Evolutionary conservation across 2,329 filamentous ascomycete genomes (phyloP).

Genomic region (Plectosphaerella plurivora): DNA sequence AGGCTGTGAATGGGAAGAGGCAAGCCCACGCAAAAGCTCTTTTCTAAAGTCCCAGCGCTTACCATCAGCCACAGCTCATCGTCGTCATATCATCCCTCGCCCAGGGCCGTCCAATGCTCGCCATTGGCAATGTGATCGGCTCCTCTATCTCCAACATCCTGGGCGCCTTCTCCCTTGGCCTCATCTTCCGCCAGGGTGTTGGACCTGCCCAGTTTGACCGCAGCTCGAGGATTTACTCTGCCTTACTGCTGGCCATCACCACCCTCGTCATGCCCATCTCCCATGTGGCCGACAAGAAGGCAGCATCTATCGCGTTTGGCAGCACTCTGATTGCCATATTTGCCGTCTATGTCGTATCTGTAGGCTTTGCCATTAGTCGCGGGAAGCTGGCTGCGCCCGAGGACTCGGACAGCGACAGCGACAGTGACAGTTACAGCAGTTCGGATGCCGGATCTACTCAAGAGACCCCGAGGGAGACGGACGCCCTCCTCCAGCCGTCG

Average conservation of each 20-base stretch:
- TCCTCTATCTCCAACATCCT: slow-evolving; percentile 51
- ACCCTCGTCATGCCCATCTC: slow-evolving; percentile 28
- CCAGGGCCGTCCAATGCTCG: slow-evolving; percentile 8
- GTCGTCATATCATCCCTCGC: background rate
- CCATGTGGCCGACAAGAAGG: slow-evolving; percentile 14
- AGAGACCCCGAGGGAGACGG: background rate
- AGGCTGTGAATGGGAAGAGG: slow-evolving; percentile 53
- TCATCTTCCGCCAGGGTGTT: slow-evolving; percentile 32
- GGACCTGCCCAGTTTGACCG: slow-evolving; percentile 31
- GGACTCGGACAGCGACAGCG: slow-evolving; percentile 25
- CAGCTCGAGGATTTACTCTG: slow-evolving; percentile 43
- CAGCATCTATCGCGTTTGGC: slow-evolving; percentile 16
- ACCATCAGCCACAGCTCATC: slow-evolving; percentile 10
- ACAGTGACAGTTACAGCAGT: slow-evolving; percentile 16
- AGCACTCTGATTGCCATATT: slow-evolving; percentile 35
- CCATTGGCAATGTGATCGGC: slow-evolving; percentile 49
- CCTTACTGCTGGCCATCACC: slow-evolving; percentile 35
- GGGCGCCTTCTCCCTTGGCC: slow-evolving; percentile 48
- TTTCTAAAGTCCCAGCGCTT: background rate
- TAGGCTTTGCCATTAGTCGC: slow-evolving; percentile 38
- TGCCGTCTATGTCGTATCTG: slow-evolving; percentile 35
- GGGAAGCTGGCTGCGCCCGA: slow-evolving; percentile 36
- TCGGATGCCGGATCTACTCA: slow-evolving; percentile 8
- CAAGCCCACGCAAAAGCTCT: slow-evolving; percentile 13
- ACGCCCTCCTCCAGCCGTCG: background rate